Evolutionary conservation across 208 protist genomes (phyloP), one percentile per base, ranked within the genome.

Genomic region (Entamoeba dispar): DNA sequence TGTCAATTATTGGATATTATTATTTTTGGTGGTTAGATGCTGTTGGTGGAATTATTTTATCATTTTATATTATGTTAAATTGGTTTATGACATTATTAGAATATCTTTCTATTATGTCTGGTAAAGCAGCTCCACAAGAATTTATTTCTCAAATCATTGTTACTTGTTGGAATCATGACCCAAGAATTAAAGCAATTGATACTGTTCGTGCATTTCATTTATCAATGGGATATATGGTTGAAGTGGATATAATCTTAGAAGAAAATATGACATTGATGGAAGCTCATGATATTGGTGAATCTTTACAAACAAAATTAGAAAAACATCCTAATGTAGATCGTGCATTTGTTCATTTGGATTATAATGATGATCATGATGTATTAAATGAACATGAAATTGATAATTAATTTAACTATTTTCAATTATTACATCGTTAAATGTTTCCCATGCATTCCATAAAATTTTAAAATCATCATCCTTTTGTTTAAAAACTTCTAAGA

Each of bases 321-420:
- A 91, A 51, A 50, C 19, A 86, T n/a, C 22, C 17, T 1, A 51
- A 94, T 38, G 49, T 94, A 1, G 93, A 94, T 14, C 47, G 93
- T 6, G 69, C 77, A 5, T 94, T 92, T 92, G 93, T 94, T 50
- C 93, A 94, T 69, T 51, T 94, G 7, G 93, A 94, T 50, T 69
- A 34, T 31, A 49, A 93, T 49, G 49, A 38, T 14, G 19, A 86
- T 57, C 93, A 92, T 77, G n/a, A 93, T 50, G 38, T 91, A n/a
- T 43, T 38, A 27, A 50, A 91, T 73, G 92, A 94, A 50, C 92
- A 94, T 47, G 52, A 77, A 77, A 22, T 38, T 22, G 61, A 77
- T 77, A 52, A 52, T 15, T 52, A 52, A 52, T 52, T 52, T 52
- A 15, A 17, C 4, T 7, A 52, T 43, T 43, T 15, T 52, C 50